These are phyloP conservation scores for Diutina ranongensis DNA, from an alignment of 1,139 yeast genomes.

Conservation along the genomic window DNA sequence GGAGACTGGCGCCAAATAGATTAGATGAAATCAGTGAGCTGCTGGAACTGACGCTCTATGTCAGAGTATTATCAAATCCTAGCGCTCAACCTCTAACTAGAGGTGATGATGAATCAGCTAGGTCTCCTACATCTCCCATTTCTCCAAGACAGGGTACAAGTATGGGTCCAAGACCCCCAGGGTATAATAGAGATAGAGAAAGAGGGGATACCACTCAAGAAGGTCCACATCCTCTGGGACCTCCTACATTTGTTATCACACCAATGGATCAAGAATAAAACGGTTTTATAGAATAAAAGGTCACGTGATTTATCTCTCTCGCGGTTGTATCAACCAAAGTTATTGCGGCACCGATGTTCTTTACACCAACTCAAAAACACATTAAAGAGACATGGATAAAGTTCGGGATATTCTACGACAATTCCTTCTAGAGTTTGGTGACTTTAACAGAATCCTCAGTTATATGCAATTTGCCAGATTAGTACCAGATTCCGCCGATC, in stretches of 20 bases:
- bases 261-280: neutral
- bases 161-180: neutral
- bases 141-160: no score
- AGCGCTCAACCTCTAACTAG: neutral
- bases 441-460: neutral
- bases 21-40: neutral
- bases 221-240: no score
- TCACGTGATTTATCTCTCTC: no score
- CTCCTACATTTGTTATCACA: neutral
- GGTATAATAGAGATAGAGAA: no score
- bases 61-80: neutral
- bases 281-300: no score
- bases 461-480: neutral
- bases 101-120: no score
- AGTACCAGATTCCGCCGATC: neutral
- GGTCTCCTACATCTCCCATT: no score
- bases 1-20: neutral
- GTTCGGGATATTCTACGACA: neutral
- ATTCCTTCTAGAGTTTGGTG: neutral
- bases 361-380: neutral
- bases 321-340: no score
- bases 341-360: no score
- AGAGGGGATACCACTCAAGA: no score
- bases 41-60: neutral
- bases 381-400: neutral